phyloP scores from a whole-genome alignment of 768 basidiomycete genomes.

The Russula sp. region DNA sequence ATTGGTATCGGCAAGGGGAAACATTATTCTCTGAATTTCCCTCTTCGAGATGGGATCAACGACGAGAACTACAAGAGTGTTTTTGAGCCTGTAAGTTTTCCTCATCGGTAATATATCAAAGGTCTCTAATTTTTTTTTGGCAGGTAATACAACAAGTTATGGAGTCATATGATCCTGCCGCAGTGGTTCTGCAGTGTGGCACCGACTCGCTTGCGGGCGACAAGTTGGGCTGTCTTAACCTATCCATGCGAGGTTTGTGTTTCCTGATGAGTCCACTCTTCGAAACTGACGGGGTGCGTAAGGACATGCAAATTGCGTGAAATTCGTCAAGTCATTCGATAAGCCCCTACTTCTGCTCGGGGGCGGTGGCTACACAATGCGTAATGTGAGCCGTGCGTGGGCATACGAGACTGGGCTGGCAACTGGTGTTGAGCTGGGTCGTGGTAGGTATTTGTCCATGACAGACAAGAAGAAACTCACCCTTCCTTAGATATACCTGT shows the following conservation, averaged over 20 bases:
- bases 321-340: conserved; percentile 94
- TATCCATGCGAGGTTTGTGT: conserved; percentile 81
- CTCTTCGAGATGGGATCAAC: conserved; percentile 87
- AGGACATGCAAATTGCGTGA: conserved; percentile 97
- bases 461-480: not conserved
- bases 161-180: conserved; percentile 90
- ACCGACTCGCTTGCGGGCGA: conserved; percentile 96
- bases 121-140: not conserved
- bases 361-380: conserved; percentile 98
- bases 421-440: conserved; percentile 89
- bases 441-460: conserved; percentile 44
- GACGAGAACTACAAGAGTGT: conserved; percentile 93
- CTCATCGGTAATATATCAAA: not conserved
- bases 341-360: conserved; percentile 91
- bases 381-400: conserved; percentile 95
- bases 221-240: conserved; percentile 90
- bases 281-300: not conserved
- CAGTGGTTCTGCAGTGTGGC: conserved; percentile 95
- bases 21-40: conserved; percentile 91
- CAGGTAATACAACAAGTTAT: conserved; percentile 92
- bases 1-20: conserved; percentile 92
- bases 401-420: conserved; percentile 97
- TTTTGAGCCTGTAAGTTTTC: conserved; percentile 77
- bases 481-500: conserved; percentile 80
- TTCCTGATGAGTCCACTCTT: not conserved